Base-by-base conservation (phyloP, 192 early-diverging fungal genomes). In the Coemansia sp. region DNA sequence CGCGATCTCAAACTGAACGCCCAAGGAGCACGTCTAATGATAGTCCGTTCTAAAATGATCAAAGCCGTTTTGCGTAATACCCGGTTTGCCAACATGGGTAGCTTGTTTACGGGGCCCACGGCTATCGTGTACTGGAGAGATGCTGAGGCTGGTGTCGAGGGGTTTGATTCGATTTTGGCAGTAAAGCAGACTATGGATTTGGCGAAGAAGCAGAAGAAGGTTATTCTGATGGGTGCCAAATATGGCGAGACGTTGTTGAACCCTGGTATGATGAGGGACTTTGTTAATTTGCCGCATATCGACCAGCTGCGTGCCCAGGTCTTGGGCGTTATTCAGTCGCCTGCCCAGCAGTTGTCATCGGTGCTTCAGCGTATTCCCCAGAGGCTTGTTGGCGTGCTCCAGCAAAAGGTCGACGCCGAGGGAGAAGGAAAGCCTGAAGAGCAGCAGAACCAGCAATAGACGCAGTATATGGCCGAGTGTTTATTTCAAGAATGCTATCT, bases 11-110 rank as follows among this genome's bases (percentile, higher is more conserved):
- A 78, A 38, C 50, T 70, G 25, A 17, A 25, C 7, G 78, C 77
- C 3, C 66, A 68, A 8, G 68, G 71, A 4, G 84, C 79, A 0
- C 45, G 53, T 1, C 48, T 85, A 10, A 73, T 80, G 75, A 64
- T 82, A 19, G 79, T 82, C 12, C 61, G 84, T 25, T 62, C 78
- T 17, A 72, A 76, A 41, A 77, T 85, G 74, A 44, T 76, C 17
- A 68, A 75, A 34, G 84, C 84, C 5, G 84, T 85, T 14, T 14
- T 85, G 36, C 62, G 84, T 9, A 68, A 74, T 39, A 85, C 84
- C 0, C 59, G 53, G 57, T 82, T 64, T 38, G 65, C 45, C 2
- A 85, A 85, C 42, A 21, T 85, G 70, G 55, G 32, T 25, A 27
- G 51, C 7, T 23, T 82, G 58, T 85, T 85, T 64, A 65, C 73